Base-by-base conservation (phyloP, 2,329 filamentous ascomycete species). In the Dothidotthia symphoricarpi region DNA sequence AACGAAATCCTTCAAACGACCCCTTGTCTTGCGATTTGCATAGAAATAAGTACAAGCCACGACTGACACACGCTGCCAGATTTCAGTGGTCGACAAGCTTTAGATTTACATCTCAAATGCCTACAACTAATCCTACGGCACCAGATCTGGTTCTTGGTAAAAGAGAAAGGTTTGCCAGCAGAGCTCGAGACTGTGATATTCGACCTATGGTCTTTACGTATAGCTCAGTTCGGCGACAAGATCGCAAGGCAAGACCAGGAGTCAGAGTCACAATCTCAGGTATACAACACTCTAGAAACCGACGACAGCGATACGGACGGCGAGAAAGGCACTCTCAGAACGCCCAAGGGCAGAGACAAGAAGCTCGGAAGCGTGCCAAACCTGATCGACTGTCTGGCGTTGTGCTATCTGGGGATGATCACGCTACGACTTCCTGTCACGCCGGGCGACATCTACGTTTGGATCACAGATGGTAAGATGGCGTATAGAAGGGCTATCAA, bases 81-180 rank as follows among this genome's bases (percentile, higher is more conserved):
- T 72, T 86, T 75, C 53, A 71, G 64, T 5, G 90, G 90, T 28
- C 73, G 78, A 31, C 76, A 80, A 36, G 91, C 85, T 11, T 80
- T 82, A 48, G 80, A 85, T 47, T 77, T 96, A 16, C 96, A 87
- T 62, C 73, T 97, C 24, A 85, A 95, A 61, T 85, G 81, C 47
- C 78, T 94, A 42, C 91, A 97, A 66, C 73, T 95, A 22, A 77
- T 97, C 31, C 71, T 98, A 17, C 82, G 89, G 62, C 87, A 85
- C 59, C 91, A 97, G 70, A 70, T 88, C 12, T 69, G 79, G 57
- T 90, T 84, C 75, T 72, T 97, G 19, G 72, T 95, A 11, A 70
- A 78, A 15, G 71, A 75, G 5, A 82, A 82, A 60, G 77, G 78
- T 0, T 75, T 93, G 31, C 82, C 84, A 1, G 65, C 73, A 4